Base-by-base conservation (phyloP, 768 basidiomycete species). In the Pholiota conissans region DNA sequence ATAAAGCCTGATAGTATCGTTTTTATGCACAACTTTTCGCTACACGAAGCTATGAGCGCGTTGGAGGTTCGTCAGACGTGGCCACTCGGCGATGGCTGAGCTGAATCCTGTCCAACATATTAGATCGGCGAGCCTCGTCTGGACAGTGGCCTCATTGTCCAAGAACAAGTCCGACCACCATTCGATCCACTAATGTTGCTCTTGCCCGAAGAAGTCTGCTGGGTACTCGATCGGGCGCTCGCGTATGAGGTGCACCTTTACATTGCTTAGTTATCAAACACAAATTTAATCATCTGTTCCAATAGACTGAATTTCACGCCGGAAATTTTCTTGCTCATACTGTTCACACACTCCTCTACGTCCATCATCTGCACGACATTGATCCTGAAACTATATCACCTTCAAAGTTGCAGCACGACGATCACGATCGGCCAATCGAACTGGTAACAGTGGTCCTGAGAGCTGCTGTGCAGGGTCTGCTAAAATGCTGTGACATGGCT, bases 1-100 rank as follows among this genome's bases (percentile, higher is more conserved):
- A 84, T 96, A 82, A 75, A 80, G 28, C 74, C 79, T 0, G 85
- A 84, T 11, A 78, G 78, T 34, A 73, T 93, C 57, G 58, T 94
- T 5, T 79, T 92, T 30, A 85, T 84, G 64, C 81, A 86, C 0
- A 84, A 81, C 28, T 89, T 93, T 63, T 82, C 84, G 16, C 76
- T 96, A 47, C 82, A 87, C 59, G 95, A 98, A 59, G 87, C 93
- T n/a, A 96, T 98, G 94, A 90, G 90, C 63, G 91, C 93, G 13
- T 85, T 97, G 54, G 90, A 95, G 83, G 92, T 90, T 67, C 39
- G 56, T 51, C 26, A 11, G 20, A 11, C 32, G 32, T 18, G 16
- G 24, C 20, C 22, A 9, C 42, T n/a, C 16, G n/a, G 7, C 26
- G 35, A 32, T 20, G n/a, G 16, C 16, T 32, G 3, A 39, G 27